Conservation (phyloP, 768 basidiomycete species). For the Rhizopogon salebrosus region DNA sequence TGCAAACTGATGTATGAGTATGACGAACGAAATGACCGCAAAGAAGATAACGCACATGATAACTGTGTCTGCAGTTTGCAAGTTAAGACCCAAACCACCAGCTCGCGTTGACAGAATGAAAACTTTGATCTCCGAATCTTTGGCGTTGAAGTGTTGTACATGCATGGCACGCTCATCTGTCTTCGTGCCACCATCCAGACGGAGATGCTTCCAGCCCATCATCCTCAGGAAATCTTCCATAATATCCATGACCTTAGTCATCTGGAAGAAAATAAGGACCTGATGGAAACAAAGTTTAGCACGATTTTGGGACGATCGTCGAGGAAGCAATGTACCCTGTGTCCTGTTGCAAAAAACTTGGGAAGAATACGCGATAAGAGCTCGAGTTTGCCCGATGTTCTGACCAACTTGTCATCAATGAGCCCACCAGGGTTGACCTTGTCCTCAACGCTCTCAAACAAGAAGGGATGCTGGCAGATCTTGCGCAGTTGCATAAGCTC, state of each 20-base stretch:
- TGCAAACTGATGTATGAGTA: slow-evolving; percentile 23
- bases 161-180: slow-evolving; percentile 90
- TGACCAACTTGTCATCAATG: slow-evolving; percentile 80
- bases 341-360: slow-evolving; percentile 89
- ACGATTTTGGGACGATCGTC: background rate
- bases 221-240: slow-evolving; percentile 93
- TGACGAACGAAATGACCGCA: background rate
- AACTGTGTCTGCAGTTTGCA: slow-evolving; percentile 95
- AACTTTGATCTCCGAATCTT: slow-evolving; percentile 79
- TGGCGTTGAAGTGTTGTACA: slow-evolving; percentile 86
- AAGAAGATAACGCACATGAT: slow-evolving; percentile 65
- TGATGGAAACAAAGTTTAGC: slow-evolving; percentile 22
- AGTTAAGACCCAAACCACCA: slow-evolving; percentile 88
- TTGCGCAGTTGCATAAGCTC: slow-evolving; percentile 98
- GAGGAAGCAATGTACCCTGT: slow-evolving; percentile 54
- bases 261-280: slow-evolving; percentile 99
- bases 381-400: slow-evolving; percentile 92
- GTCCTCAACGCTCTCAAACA: slow-evolving; percentile 94
- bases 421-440: slow-evolving; percentile 80
- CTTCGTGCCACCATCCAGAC: slow-evolving; percentile 95
- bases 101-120: slow-evolving; percentile 94
- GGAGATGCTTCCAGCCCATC: slow-evolving; percentile 81
- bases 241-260: slow-evolving; percentile 99
- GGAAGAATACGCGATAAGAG: slow-evolving; percentile 86
- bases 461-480: slow-evolving; percentile 96